phyloP scores from a whole-genome alignment of 768 basidiomycete species.

The Tulasnella sp. region DNA sequence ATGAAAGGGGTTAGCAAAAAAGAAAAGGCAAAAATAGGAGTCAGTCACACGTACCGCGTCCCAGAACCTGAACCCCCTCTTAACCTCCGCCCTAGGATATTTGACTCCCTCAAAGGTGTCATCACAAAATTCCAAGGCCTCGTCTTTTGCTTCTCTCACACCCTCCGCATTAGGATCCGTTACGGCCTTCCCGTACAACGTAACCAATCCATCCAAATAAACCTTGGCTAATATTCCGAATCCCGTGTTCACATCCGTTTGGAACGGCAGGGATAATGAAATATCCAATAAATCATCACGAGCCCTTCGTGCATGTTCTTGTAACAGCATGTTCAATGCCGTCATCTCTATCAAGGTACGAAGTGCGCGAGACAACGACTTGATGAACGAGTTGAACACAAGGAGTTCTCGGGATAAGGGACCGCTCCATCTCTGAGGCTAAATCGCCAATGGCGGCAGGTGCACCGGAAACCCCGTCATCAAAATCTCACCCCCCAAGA shows the following conservation, averaged over 20 bases:
- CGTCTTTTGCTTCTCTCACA: constrained; percentile 67
- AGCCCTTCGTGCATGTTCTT: constrained; percentile 70
- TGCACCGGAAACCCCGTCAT: too few species aligned
- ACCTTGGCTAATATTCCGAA: constrained; percentile 97
- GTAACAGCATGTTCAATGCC: constrained; percentile 83
- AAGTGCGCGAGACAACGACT: constrained; percentile 78
- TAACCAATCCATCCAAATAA: constrained; percentile 84
- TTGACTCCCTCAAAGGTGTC: constrained; percentile 87
- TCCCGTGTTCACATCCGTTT: constrained; percentile 91
- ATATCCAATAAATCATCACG: constrained; percentile 90
- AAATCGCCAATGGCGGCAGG: constrained; percentile 7
- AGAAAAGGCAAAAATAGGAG: not conserved
- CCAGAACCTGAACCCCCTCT: constrained; percentile 97
- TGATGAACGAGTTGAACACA: constrained; percentile 96
- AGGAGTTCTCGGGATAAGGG: constrained; percentile 92
- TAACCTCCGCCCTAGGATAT: constrained; percentile 73
- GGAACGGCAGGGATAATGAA: constrained; percentile 85
- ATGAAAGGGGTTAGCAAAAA: constrained; percentile 1
- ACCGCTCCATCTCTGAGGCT: constrained; percentile 89
- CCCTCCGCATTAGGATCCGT: constrained; percentile 64
- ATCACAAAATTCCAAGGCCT: constrained; percentile 85
- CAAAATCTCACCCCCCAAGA: not conserved
- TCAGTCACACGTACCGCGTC: constrained; percentile 59
- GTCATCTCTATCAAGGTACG: constrained; percentile 84
- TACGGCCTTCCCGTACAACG: constrained; percentile 66